Evolutionary conservation across 345 rosid genomes (phyloP).

Genomic region (Barbarea vulgaris): DNA sequence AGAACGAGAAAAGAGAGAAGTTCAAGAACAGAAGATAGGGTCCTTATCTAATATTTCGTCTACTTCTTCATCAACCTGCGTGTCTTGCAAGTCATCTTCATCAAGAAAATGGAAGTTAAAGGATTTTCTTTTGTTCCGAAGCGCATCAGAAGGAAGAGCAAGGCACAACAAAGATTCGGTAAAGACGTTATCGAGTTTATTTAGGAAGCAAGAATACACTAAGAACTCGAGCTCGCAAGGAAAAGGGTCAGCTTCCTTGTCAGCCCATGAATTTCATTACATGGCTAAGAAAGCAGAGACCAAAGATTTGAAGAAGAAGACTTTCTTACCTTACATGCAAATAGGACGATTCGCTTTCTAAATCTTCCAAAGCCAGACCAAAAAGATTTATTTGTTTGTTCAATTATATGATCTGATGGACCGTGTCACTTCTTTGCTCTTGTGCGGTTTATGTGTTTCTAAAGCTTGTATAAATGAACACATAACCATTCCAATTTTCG

Average conservation of each 20-base stretch:
- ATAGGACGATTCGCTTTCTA: constrained; percentile 78
- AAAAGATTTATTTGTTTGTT: constrained; percentile 29
- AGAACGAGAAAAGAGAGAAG: constrained; percentile 36
- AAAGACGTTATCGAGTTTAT: constrained; percentile 49
- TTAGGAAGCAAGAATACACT: constrained; percentile 61
- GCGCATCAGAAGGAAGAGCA: constrained; percentile 87
- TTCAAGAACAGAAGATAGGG: constrained; percentile 37
- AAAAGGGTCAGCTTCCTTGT: constrained; percentile 44
- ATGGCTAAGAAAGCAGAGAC: constrained; percentile 77
- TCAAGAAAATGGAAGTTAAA: constrained; percentile 78
- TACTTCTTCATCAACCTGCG: constrained; percentile 38
- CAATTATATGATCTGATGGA: not conserved
- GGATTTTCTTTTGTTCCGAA: constrained; percentile 79
- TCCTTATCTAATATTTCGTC: constrained; percentile 28
- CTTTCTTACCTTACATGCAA: constrained; percentile 88
- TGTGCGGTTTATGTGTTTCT: not conserved
- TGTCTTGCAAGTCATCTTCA: constrained; percentile 45
- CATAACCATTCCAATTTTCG: not conserved
- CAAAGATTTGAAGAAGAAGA: constrained; percentile 71
- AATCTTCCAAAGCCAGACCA: not conserved
- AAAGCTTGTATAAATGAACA: constrained; percentile 7
- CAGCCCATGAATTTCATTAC: constrained; percentile 93
- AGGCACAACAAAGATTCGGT: constrained; percentile 58
- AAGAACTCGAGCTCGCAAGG: constrained; percentile 55
- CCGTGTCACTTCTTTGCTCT: constrained; percentile 1